These are phyloP conservation scores for Mycosarcoma maydis DNA, from an alignment of 1,284 basidiomycete species.

Conservation along the genomic window DNA sequence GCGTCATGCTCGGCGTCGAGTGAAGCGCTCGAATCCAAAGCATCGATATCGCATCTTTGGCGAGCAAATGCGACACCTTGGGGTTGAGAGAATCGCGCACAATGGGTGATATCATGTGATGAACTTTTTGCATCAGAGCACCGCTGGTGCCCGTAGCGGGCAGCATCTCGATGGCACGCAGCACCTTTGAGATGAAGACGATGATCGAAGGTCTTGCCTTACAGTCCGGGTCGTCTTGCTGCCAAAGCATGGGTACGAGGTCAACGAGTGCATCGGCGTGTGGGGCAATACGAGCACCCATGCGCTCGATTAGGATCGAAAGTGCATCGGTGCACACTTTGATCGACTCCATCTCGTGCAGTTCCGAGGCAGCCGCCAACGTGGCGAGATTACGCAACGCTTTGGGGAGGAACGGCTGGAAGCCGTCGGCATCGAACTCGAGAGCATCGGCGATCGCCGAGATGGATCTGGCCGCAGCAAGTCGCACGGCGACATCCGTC, in stretches of 20 bases:
- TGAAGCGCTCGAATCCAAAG: conserved; percentile 61
- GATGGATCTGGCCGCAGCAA: conserved; percentile 59
- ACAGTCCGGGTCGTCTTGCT: conserved; percentile 57
- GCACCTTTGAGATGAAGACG: conserved; percentile 60
- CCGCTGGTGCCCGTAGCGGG: conserved; percentile 33
- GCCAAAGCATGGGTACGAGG: conserved; percentile 62
- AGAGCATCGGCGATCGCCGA: conserved; percentile 60
- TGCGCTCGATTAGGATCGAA: conserved; percentile 61
- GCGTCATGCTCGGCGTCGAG: conserved; percentile 54
- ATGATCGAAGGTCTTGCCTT: conserved; percentile 60
- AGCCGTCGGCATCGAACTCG: conserved; percentile 61
- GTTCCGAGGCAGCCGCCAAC: conserved; percentile 50
- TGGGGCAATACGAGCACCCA: conserved; percentile 58
- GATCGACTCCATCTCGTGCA: conserved; percentile 62
- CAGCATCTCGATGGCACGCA: conserved; percentile 54
- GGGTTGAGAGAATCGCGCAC: conserved; percentile 55
- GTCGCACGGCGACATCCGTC: conserved; percentile 61
- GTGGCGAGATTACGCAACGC: conserved; percentile 53
- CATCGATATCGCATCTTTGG: conserved; percentile 60
- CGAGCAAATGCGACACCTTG: conserved; percentile 50
- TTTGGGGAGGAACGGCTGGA: conserved; percentile 55
- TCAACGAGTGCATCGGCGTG: conserved; percentile 51
- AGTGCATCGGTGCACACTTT: conserved; percentile 60
- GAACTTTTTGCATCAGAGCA: conserved; percentile 47
- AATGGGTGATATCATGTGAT: conserved; percentile 56